phyloP scores from a whole-genome alignment of 768 basidiomycete species.

The Royoungia palumana region DNA sequence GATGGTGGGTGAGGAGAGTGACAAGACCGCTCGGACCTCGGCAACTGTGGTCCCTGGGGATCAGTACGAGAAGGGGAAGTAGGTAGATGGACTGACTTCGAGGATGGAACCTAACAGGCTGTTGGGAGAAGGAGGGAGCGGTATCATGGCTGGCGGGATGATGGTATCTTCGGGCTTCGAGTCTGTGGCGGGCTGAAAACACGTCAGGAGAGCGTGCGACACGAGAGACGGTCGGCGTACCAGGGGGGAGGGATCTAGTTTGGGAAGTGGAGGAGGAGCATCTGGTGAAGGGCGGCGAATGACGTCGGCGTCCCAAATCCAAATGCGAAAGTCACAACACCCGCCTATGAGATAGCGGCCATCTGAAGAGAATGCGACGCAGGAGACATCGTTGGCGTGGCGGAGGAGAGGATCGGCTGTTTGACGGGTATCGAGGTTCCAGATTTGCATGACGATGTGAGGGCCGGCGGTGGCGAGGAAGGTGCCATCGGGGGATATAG shows the following conservation, averaged over 20 bases:
- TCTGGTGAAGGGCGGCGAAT: slow-evolving; percentile 15
- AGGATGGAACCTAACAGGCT: slow-evolving; percentile 16
- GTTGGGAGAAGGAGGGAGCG: slow-evolving; percentile 21
- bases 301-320: slow-evolving; percentile 27
- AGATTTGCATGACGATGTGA: slow-evolving; percentile 28
- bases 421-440: slow-evolving; percentile 26
- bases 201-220: neutral
- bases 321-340: slow-evolving; percentile 29
- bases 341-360: slow-evolving; percentile 27
- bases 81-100: slow-evolving; percentile 8
- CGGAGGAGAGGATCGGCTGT: slow-evolving; percentile 19
- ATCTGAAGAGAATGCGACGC: slow-evolving; percentile 31
- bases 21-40: slow-evolving; percentile 1
- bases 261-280: slow-evolving; percentile 7
- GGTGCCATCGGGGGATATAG: slow-evolving; percentile 30
- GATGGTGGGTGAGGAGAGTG: neutral
- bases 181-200: slow-evolving; percentile 8
- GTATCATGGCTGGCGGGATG: slow-evolving; percentile 6
- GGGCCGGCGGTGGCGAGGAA: slow-evolving; percentile 33
- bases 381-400: slow-evolving; percentile 30
- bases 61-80: neutral
- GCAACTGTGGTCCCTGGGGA: slow-evolving; percentile 9
- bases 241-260: slow-evolving; percentile 6
- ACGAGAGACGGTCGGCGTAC: slow-evolving; percentile 4
- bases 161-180: slow-evolving; percentile 2